These are phyloP conservation scores for Ceriops tagal DNA, from an alignment of 345 rosid species.

Conservation along the genomic window DNA sequence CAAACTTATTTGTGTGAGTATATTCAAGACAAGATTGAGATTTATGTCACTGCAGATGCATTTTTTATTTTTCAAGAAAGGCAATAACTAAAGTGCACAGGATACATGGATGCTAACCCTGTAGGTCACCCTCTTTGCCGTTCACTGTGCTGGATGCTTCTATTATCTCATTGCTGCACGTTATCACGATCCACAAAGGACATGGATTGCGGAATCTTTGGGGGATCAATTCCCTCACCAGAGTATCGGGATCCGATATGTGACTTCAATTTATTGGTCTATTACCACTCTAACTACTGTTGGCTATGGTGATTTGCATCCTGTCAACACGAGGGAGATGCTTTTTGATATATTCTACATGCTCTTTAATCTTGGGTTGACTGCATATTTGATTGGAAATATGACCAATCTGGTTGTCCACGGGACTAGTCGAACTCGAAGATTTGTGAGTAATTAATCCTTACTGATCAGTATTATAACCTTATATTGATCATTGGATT, in stretches of 20 bases:
- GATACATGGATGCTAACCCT: conserved; percentile 11
- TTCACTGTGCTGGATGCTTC: conserved; percentile 92
- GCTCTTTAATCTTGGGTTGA: conserved; percentile 89
- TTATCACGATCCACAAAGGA: conserved; percentile 41
- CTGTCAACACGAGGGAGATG: conserved; percentile 82
- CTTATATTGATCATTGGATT: not conserved
- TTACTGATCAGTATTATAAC: not conserved
- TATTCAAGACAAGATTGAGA: not conserved
- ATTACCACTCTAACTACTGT: conserved; percentile 91
- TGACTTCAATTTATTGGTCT: conserved; percentile 92
- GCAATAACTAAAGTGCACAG: conserved; percentile 3
- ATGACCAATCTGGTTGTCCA: conserved; percentile 98
- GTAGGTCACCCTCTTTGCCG: conserved; percentile 88
- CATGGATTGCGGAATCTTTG: conserved; percentile 68
- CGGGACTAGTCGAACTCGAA: conserved; percentile 87
- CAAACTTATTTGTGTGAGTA: conserved; percentile 82
- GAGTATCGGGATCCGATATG: conserved; percentile 66
- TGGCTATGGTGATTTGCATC: conserved; percentile 95
- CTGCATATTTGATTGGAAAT: conserved; percentile 89
- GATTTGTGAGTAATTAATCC: conserved; percentile 52
- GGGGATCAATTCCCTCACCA: conserved; percentile 39
- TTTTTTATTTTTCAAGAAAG: not conserved
- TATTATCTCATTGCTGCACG: conserved; percentile 80
- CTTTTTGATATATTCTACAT: conserved; percentile 82
- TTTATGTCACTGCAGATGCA: not conserved